Evolutionary conservation across 306 rosid genomes (phyloP).

Genomic region (Cicer arietinum): DNA sequence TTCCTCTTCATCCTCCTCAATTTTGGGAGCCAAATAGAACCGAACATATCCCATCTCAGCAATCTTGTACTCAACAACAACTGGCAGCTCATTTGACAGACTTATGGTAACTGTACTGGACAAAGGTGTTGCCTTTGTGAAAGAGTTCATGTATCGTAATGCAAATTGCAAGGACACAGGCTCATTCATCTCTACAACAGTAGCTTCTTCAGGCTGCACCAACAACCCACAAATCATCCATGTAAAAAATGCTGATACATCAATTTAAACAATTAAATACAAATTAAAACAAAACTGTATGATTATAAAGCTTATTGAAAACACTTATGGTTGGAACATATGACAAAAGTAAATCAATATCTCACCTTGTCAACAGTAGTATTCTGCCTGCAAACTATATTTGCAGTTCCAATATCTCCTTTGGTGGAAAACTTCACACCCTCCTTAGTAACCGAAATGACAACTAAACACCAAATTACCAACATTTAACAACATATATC

Average conservation of each 20-base stretch:
- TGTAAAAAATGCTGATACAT: not conserved
- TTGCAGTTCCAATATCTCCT: constrained; percentile 93
- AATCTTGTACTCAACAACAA: constrained; percentile 66
- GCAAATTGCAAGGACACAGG: constrained; percentile 91
- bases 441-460: constrained; percentile 89
- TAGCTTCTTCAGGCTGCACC: constrained; percentile 68
- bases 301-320: not conserved
- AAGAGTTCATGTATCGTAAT: constrained; percentile 90
- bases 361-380: constrained; percentile 88
- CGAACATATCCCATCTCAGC: constrained; percentile 64
- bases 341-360: not conserved
- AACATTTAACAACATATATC: not conserved
- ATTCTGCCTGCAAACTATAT: constrained; percentile 93
- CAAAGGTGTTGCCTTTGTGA: constrained; percentile 88
- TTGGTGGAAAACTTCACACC: constrained; percentile 96
- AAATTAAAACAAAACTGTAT: not conserved
- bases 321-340: not conserved
- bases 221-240: not conserved
- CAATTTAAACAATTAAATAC: not conserved
- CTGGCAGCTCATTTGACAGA: constrained; percentile 65
- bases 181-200: constrained; percentile 77
- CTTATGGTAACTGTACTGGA: constrained; percentile 71
- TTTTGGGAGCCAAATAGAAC: constrained; percentile 93
- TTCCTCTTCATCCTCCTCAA: constrained; percentile 86
- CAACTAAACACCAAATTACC: constrained; percentile 55